phyloP scores from a whole-genome alignment of 371 early-diverging fungal species.

The Mucor racemosus region DNA sequence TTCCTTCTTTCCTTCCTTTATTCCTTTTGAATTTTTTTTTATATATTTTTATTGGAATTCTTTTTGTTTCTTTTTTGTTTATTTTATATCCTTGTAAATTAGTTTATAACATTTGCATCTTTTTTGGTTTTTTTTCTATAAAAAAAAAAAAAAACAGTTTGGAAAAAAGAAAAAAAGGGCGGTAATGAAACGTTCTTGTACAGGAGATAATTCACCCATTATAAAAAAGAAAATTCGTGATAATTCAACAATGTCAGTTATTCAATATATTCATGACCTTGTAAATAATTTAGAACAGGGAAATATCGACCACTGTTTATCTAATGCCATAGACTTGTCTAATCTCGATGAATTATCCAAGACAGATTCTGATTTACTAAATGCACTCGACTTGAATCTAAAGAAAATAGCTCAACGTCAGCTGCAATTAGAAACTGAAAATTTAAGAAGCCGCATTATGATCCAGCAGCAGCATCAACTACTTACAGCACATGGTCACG shows the following conservation, averaged over 20 bases:
- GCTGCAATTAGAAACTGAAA: conserved; percentile 45
- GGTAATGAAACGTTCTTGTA: conserved; percentile 34
- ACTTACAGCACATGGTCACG: conserved; percentile 30
- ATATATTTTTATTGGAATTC: conserved; percentile 2
- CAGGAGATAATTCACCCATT: conserved; percentile 21
- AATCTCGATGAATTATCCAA: conserved; percentile 1
- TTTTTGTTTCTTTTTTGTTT: conserved; percentile 2
- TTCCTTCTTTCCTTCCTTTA: not conserved
- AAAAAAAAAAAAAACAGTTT: not conserved
- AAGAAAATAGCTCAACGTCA: conserved; percentile 47
- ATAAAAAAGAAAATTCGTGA: conserved; percentile 33
- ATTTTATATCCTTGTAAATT: conserved; percentile 3
- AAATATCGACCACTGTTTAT: conserved; percentile 45
- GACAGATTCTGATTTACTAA: conserved; percentile 25
- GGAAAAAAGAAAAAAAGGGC: conserved; percentile 6
- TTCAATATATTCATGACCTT: conserved; percentile 38
- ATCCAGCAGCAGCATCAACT: conserved; percentile 50
- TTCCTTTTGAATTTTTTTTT: not conserved
- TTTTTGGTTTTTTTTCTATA: not conserved
- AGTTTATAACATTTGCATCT: not conserved
- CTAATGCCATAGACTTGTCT: conserved; percentile 13
- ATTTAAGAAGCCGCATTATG: conserved; percentile 46
- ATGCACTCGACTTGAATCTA: conserved; percentile 33
- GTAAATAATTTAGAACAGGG: conserved; percentile 46
- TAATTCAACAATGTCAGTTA: conserved; percentile 31